Evolutionary conservation across 2,329 filamentous ascomycete species (phyloP).

Genomic region (Neonectria sp.): DNA sequence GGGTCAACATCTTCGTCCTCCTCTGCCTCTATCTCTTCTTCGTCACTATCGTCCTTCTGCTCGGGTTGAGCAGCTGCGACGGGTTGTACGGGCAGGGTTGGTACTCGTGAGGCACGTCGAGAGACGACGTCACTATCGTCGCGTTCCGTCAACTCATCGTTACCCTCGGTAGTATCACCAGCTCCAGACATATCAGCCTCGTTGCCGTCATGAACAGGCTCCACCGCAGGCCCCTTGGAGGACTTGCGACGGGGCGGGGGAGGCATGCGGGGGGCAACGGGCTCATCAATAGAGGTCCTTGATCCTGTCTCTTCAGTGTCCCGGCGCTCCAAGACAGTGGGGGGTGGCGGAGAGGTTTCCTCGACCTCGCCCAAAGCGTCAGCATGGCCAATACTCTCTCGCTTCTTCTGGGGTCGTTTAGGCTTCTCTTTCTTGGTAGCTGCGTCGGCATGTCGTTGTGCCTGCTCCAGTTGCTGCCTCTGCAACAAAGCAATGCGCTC

Average conservation of each 20-base stretch:
- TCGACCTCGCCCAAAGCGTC: conserved; percentile 49
- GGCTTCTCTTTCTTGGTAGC: conserved; percentile 89
- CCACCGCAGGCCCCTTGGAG: conserved; percentile 60
- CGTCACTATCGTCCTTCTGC: conserved; percentile 68
- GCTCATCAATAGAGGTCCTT: conserved; percentile 67
- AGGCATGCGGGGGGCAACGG: conserved; percentile 53
- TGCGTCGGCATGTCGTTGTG: conserved; percentile 84
- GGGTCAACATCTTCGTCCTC: conserved; percentile 90
- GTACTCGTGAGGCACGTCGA: conserved; percentile 55
- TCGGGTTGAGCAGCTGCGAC: conserved; percentile 37
- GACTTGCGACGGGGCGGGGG: conserved; percentile 68
- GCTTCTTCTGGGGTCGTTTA: conserved; percentile 81
- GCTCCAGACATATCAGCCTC: conserved; percentile 77
- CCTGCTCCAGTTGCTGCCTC: conserved; percentile 93
- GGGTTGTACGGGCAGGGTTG: conserved; percentile 51
- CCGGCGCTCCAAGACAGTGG: conserved; percentile 59
- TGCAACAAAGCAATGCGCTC: conserved; percentile 95
- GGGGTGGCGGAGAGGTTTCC: conserved; percentile 48
- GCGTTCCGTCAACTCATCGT: conserved; percentile 75
- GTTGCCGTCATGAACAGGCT: conserved; percentile 71
- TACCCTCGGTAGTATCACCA: conserved; percentile 74
- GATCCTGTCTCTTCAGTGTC: conserved; percentile 63
- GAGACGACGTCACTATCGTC: conserved; percentile 80
- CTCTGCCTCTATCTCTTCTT: conserved; percentile 78
- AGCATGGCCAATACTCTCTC: conserved; percentile 60